Conservation (phyloP, 2,329 filamentous ascomycete species). For the Corniculantispora saksenae region DNA sequence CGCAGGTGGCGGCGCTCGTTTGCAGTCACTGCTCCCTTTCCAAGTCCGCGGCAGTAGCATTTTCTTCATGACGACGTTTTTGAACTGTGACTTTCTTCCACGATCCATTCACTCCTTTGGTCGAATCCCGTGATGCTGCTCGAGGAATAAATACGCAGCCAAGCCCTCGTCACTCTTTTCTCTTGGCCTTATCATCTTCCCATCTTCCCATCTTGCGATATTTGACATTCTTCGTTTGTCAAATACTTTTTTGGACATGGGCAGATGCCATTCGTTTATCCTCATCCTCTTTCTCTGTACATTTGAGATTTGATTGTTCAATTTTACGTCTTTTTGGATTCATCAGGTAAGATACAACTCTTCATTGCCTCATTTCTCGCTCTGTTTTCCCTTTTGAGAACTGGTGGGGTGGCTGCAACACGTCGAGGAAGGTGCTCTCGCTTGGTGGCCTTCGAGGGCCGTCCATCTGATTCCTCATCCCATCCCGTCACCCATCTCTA, state of each 20-base stretch:
- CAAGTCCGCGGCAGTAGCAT: background rate
- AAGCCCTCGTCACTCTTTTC: background rate
- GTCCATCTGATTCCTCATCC: background rate
- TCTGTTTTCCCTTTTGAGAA: constrained; percentile 7
- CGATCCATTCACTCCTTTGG: constrained; percentile 9
- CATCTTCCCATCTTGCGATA: background rate
- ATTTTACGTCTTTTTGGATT: constrained; percentile 13
- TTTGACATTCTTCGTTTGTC: background rate
- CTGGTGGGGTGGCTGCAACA: background rate
- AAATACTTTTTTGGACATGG: constrained; percentile 13
- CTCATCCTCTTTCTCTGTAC: background rate
- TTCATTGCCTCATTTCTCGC: background rate
- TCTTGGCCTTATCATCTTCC: background rate
- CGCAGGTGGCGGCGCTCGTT: constrained; percentile 8
- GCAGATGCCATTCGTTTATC: constrained; percentile 6
- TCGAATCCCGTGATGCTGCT: background rate
- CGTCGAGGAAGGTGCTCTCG: constrained; percentile 10
- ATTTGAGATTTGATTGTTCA: constrained; percentile 4
- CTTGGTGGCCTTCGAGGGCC: background rate
- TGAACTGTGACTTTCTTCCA: background rate
- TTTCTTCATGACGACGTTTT: background rate
- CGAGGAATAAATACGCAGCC: background rate
- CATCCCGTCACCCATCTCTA: background rate
- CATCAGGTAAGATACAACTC: background rate
- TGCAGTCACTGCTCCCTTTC: background rate